Evolutionary conservation across 352 stramenopile genomes (phyloP), one percentile per base, ranked within the genome.

Genomic region (Phytophthora tubulina): DNA sequence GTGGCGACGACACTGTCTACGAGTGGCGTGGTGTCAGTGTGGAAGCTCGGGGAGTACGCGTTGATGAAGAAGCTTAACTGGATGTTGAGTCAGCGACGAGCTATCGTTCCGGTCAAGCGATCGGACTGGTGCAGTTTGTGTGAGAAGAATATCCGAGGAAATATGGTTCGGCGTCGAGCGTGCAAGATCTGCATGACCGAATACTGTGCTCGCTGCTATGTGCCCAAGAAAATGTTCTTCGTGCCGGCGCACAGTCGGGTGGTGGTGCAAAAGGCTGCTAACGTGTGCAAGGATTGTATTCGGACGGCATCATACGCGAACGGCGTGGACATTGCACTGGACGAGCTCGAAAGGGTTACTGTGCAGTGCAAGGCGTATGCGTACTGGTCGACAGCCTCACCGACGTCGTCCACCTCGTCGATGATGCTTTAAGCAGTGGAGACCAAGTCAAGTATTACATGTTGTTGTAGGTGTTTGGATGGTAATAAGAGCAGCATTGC

Each of bases 21-120:
- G 3, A 79, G 68, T 35, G 66, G 73, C 1, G 46, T 84, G 2
- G 77, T 81, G 42, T 76, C 70, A 0, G 73, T 81, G 3, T 84
- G 73, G 64, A 78, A 75, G 44, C 63, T 81, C 7, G 57, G 56
- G 9, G 69, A 78, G 36, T 79, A 72, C 46, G 62, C 73, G 8
- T 33, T 79, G 13, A 67, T 80, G 64, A 80, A 79, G 60, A 79
- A 80, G 33, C 72, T 82, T 54, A 72, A 69, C 33, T 76, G 70
- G 67, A 39, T 63, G 41, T 52, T 82, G 13, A 63, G n/a, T 45
- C 63, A 75, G 41, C 65, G 62, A 3, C 49, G 57, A 15, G 44
- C 55, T 27, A 62, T 67, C 11, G 6, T 61, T 3, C 49, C 59
- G 6, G 45, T 33, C 11, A 38, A 50, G 44, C 44, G 44, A 3